phyloP scores from a whole-genome alignment of 1,284 basidiomycete species.

The Trametes versicolor region DNA sequence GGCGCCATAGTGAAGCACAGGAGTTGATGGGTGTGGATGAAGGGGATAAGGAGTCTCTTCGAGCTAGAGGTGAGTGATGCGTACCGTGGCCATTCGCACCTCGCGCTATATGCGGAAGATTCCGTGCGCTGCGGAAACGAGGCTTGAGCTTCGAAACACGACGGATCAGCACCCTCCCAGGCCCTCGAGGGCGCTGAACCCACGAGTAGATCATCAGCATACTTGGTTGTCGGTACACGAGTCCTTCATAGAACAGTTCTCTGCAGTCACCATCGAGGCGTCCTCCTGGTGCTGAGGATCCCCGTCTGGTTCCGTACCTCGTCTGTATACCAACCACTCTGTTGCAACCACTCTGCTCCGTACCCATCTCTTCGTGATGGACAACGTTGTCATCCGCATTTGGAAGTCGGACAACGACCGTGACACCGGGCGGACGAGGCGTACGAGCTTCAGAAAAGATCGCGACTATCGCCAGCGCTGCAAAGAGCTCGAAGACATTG shows the following conservation, averaged over 20 bases:
- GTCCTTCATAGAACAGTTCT: background rate
- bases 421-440: background rate
- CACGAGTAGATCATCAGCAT: background rate
- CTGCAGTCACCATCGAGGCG: background rate
- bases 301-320: background rate
- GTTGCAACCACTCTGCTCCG: constrained; percentile 4
- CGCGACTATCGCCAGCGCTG: background rate
- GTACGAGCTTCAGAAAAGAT: background rate
- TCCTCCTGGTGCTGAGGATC: no score
- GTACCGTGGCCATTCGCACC: no score
- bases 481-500: background rate
- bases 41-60: no score
- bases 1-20: background rate
- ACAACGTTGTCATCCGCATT: background rate
- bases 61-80: no score
- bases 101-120: no score
- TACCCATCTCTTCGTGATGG: constrained; percentile 1
- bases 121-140: constrained; percentile 9
- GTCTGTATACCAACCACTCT: constrained; percentile 6
- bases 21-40: background rate
- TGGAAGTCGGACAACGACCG: background rate
- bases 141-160: background rate
- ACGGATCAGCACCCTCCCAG: background rate
- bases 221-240: background rate
- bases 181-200: background rate